Percentiles rank a stretch among this genome's conserved stretches.
Evolutionary conservation across 306 rosid species (phyloP).

Genomic region (Glycine soja): DNA sequence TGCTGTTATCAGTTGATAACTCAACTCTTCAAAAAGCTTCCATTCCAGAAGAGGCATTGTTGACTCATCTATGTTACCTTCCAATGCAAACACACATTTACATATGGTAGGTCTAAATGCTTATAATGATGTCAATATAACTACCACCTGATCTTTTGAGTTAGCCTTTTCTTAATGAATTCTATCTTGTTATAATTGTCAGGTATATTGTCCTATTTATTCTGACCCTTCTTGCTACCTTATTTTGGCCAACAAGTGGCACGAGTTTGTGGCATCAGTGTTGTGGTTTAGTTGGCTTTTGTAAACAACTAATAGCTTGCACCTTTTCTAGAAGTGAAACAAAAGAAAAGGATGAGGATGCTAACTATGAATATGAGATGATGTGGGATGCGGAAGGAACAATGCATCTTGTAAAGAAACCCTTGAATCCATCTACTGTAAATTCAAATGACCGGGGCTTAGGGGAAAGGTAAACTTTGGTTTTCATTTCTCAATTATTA

Average conservation of each 20-base stretch:
- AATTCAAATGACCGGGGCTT: slow-evolving; percentile 54
- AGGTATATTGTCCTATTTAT: slow-evolving; percentile 71
- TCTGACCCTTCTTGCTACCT: slow-evolving; percentile 68
- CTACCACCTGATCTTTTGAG: slow-evolving; percentile 12
- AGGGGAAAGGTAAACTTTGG: slow-evolving; percentile 67
- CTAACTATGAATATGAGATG: slow-evolving; percentile 78
- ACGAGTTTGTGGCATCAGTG: slow-evolving; percentile 61
- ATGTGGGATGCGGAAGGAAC: slow-evolving; percentile 87
- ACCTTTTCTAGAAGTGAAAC: slow-evolving; percentile 53
- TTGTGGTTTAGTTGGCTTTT: slow-evolving; percentile 44
- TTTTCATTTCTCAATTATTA: background rate
- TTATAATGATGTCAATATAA: slow-evolving; percentile 24
- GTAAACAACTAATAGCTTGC: slow-evolving; percentile 53
- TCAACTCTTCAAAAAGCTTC: slow-evolving; percentile 56
- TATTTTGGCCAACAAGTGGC: slow-evolving; percentile 75
- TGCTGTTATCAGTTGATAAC: slow-evolving; percentile 72
- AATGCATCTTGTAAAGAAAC: slow-evolving; percentile 87
- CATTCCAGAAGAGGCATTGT: slow-evolving; percentile 59
- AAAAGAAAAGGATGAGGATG: slow-evolving; percentile 84
- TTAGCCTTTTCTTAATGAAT: slow-evolving; percentile 14
- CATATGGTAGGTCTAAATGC: slow-evolving; percentile 59
- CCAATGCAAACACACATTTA: slow-evolving; percentile 75
- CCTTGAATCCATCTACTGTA: slow-evolving; percentile 48
- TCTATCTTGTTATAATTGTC: slow-evolving; percentile 35
- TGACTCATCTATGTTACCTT: slow-evolving; percentile 74